phyloP scores from a whole-genome alignment of 257 asterid genomes.

The Solanum tarijense region DNA sequence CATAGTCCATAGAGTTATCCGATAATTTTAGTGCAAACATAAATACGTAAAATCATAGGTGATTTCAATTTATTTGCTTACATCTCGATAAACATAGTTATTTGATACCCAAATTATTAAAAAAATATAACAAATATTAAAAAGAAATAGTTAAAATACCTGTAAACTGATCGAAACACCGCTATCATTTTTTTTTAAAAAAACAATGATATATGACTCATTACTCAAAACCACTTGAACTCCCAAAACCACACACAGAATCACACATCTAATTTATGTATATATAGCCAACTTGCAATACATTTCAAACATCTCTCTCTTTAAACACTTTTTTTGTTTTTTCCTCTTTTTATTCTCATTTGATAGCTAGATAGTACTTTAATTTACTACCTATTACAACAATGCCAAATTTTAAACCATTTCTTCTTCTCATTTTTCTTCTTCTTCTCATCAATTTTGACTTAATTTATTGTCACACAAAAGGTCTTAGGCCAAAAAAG shows the following conservation, averaged over 20 bases:
- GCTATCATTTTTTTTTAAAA: too few relatives aligned
- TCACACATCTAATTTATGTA: neutral
- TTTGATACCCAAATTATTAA: rapidly evolving
- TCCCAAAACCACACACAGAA: neutral
- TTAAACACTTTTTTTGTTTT: neutral
- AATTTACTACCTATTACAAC: neutral
- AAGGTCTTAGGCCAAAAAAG: slow-evolving; percentile 35
- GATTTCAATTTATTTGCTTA: neutral
- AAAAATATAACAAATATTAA: neutral
- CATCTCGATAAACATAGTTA: rapidly evolving
- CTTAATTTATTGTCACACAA: slow-evolving; percentile 31
- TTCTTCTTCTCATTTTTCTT: slow-evolving; percentile 15
- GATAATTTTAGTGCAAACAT: neutral
- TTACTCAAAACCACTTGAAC: neutral
- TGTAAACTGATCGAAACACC: neutral
- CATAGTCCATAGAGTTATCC: neutral
- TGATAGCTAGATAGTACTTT: neutral
- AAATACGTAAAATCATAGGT: neutral
- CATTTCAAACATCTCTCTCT: slow-evolving; percentile 2
- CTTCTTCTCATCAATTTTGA: slow-evolving; percentile 5
- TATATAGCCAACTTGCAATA: slow-evolving; percentile 10
- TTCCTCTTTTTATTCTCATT: neutral
- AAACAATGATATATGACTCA: neutral
- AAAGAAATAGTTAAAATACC: rapidly evolving
- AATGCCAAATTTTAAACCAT: slow-evolving; percentile 17